Conservation (phyloP, 2,329 filamentous ascomycete genomes). For the Cladophialophora yegresii region DNA sequence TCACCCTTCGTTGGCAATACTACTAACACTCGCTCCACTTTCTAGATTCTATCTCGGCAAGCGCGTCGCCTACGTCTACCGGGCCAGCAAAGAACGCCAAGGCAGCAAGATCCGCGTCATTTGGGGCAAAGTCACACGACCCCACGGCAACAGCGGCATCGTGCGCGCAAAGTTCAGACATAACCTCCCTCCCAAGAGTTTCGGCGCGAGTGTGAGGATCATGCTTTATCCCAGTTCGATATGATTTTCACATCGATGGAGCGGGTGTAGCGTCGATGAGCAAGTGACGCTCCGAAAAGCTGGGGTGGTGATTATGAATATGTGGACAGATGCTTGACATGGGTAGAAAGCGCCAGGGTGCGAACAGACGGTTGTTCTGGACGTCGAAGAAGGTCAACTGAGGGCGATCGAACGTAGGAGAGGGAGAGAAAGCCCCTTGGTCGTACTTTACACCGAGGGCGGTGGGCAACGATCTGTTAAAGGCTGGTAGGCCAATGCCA, state of each 20-base stretch:
- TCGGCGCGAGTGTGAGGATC: conserved; percentile 92
- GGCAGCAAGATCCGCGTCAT: conserved; percentile 99
- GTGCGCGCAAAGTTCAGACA: conserved; percentile 96
- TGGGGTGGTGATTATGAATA: neutral
- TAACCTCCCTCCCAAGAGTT: conserved; percentile 94
- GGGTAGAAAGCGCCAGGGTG: neutral
- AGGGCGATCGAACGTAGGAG: neutral
- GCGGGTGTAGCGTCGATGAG: neutral
- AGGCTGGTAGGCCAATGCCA: neutral
- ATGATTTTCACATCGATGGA: conserved; percentile 52
- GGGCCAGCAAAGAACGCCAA: conserved; percentile 88
- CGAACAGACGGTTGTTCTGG: neutral
- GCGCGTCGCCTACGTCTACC: conserved; percentile 98
- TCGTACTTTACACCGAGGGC: neutral
- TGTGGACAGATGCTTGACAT: neutral
- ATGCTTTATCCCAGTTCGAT: conserved; percentile 99
- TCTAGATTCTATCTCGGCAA: conserved; percentile 91
- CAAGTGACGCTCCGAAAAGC: neutral
- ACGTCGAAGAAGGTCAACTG: neutral
- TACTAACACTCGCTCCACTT: conserved; percentile 17
- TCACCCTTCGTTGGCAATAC: neutral
- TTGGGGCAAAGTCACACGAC: conserved; percentile 97
- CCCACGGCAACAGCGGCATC: conserved; percentile 97
- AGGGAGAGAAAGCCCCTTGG: neutral
- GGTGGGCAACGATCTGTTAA: neutral